Base-by-base conservation (phyloP, 2,329 filamentous ascomycete genomes). In the Trichoderma sp. region DNA sequence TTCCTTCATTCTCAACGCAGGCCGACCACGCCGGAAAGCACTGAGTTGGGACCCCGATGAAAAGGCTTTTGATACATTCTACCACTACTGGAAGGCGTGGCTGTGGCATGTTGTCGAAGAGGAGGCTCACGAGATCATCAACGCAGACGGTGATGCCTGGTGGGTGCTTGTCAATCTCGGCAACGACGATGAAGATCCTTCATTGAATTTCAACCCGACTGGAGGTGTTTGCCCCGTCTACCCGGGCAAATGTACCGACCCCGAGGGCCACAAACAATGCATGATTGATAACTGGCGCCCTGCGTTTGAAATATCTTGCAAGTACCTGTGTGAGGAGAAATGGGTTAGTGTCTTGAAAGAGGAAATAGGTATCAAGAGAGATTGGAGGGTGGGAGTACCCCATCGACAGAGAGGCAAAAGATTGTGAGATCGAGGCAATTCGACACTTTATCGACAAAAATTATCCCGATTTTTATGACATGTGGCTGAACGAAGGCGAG, bases 91-190 rank as follows among this genome's bases (percentile, higher is more conserved):
- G 66, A 56, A 50, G 50, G 56, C 68, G 1, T 68, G 61, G 25
- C 54, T 68, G 6, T 68, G 68, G 53, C 66, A 66, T n/a, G 25
- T 61, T 17, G 54, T 58, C 1, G 25, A 70, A 29, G 37, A 32
- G 15, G n/a, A 68, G 13, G 66, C 54, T 13, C 52, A 52, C 9
- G n/a, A 12, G 17, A 27, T 50, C 15, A 29, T 68, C 42, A 56
- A 25, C 25, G 22, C 48, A 13, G 34, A 64, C 27, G 27, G 5
- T 8, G 52, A 37, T 7, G 12, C 45, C 9, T 64, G 68, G 68
- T 69, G 58, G 68, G 29, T 45, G 35, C 42, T 69, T 64, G 48
- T 57, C 64, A 66, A 67, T 25, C 64, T 63, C 37, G 64, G 42
- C 35, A 32, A 59, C 27, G 64, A 37, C 27, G 64, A 37, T 17